A percentile compares a stretch with the other conserved stretches of the same genome.
These are phyloP conservation scores for Chionographis japonica DNA, from an alignment of 106 monocot genomes.

Conservation along the genomic window DNA sequence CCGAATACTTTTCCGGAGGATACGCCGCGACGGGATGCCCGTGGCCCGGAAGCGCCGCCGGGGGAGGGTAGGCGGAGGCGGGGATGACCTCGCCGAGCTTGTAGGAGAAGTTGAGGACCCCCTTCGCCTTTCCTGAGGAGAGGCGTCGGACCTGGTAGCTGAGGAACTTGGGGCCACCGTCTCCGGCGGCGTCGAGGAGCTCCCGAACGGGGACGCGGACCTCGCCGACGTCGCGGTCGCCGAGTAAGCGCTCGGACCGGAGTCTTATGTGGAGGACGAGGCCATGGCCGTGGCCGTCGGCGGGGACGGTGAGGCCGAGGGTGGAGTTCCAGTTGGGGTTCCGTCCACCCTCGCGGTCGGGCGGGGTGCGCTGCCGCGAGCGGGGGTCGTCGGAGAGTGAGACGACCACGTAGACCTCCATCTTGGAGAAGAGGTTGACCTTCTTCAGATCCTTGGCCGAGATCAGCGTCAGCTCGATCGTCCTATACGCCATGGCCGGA, in stretches of 20 bases:
- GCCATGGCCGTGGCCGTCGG: neutral
- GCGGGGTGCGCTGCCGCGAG: conserved; percentile 43
- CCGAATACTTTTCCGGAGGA: neutral
- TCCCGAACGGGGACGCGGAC: conserved; percentile 65
- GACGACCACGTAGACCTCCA: conserved; percentile 75
- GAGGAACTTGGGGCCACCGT: conserved; percentile 14
- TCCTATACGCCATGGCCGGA: conserved; percentile 34
- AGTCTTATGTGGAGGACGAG: conserved; percentile 46
- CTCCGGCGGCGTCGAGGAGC: conserved; percentile 30
- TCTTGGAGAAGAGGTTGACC: conserved; percentile 58
- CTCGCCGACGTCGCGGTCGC: conserved; percentile 88
- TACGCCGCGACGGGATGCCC: conserved; percentile 7
- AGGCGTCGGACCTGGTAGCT: conserved; percentile 61
- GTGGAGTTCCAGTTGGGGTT: conserved; percentile 76
- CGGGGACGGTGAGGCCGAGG: conserved; percentile 51
- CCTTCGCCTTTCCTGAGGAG: conserved; percentile 46
- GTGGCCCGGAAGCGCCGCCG: neutral
- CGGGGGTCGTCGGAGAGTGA: conserved; percentile 52
- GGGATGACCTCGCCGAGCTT: conserved; percentile 42
- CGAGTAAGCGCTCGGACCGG: conserved; percentile 51
- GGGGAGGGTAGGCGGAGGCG: neutral
- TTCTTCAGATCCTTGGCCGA: conserved; percentile 80
- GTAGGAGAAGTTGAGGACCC: conserved; percentile 80
- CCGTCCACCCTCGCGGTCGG: conserved; percentile 40
- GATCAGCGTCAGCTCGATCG: conserved; percentile 67